phyloP scores from a whole-genome alignment of 768 basidiomycete genomes.

The Ephemerocybe angulata region DNA sequence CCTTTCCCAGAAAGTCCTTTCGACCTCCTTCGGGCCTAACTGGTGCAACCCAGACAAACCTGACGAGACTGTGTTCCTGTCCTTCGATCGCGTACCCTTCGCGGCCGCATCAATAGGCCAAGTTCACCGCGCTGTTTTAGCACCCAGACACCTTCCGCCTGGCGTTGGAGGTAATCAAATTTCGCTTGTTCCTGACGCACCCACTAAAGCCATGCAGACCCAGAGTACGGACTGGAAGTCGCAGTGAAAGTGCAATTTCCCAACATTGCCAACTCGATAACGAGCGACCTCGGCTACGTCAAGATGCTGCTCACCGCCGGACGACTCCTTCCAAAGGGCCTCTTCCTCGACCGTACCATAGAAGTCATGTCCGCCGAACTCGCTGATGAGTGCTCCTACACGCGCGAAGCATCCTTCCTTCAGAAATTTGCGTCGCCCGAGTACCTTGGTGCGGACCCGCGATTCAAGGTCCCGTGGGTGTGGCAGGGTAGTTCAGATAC shows the following conservation, averaged over 20 bases:
- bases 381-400: constrained; percentile 89
- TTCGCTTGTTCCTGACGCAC: background rate
- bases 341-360: constrained; percentile 88
- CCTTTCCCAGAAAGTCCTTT: constrained; percentile 59
- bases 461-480: constrained; percentile 85
- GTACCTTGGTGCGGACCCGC: constrained; percentile 51
- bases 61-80: constrained; percentile 49
- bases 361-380: constrained; percentile 87
- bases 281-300: constrained; percentile 84
- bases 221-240: constrained; percentile 6
- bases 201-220: background rate
- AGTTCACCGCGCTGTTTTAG: constrained; percentile 76
- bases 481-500: constrained; percentile 77
- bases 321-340: constrained; percentile 75
- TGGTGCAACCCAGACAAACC: constrained; percentile 43
- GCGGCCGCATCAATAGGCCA: constrained; percentile 98
- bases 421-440: constrained; percentile 51
- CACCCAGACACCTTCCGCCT: constrained; percentile 49
- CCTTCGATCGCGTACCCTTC: constrained; percentile 84
- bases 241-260: constrained; percentile 96
- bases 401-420: constrained; percentile 73
- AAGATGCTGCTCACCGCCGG: constrained; percentile 79
- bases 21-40: constrained; percentile 63
- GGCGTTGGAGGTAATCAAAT: constrained; percentile 34
- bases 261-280: constrained; percentile 81